Base-by-base conservation (phyloP, 208 protist genomes). In the Acanthamoeba polyphaga region DNA sequence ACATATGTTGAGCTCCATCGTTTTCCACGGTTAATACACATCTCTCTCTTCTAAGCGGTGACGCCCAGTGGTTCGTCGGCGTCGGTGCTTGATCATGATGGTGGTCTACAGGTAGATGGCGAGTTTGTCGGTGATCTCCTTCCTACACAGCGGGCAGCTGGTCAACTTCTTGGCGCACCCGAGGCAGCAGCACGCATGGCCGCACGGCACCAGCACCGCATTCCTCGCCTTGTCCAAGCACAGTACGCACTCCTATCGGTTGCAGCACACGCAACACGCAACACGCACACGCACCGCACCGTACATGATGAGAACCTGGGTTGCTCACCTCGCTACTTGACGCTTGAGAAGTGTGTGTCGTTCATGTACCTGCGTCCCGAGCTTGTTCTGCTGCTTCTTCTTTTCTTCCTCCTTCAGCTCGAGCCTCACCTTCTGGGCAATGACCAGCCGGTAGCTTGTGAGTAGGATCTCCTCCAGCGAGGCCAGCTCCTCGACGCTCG, bases 211-310 rank as follows among this genome's bases (percentile, higher is more conserved):
- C 68, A 76, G 68, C 22, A 43, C 68, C 29, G 34, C 34, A n/a
- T 43, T 76, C 68, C 29, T 76, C 29, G 29, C 5, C 34, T 76
- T 76, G 17, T 76, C 68, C 68, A 76, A 43, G 29, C 68, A 76
- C 68, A 76, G 68, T n/a, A 76, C 68, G 68, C 68, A 76, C 68
- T 76, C 68, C 68, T 76, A 43, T 38, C 38, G 38, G 38, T 38
- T 38, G 38, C 38, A 38, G 38, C 38, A 38, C 38, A 38, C 38
- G 38, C n/a, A 10, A 15, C 64, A 27, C 64, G 32, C n/a, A 10
- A 10, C n/a, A 32, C 19, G 64, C 27, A 70, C 3, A 7, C 13
- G 64, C 22, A 22, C 13, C 64, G n/a, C 10, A 1, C 64, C 13
- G 8, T 9, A 55, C 55, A 60, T 19, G 15, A 60, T 24, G 15